Percentiles rank a stretch among this genome's conserved stretches.
Evolutionary conservation across 257 asterid species (phyloP).

Genomic region (Handroanthus guayacan): DNA sequence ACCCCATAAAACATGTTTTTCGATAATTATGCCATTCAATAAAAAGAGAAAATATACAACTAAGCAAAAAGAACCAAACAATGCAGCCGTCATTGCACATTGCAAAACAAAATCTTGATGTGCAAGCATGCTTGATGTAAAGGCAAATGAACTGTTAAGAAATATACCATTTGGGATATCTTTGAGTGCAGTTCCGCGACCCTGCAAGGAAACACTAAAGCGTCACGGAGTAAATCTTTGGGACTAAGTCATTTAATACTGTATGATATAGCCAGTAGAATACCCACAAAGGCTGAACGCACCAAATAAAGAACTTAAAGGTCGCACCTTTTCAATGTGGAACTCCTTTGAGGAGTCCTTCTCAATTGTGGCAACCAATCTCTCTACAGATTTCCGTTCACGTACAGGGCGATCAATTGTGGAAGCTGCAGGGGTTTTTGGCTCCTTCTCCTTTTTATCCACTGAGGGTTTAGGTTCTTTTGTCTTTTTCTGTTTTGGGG

Average conservation of each 20-base stretch:
- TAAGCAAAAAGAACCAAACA: slow-evolving; percentile 21
- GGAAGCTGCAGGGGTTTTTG: slow-evolving; percentile 71
- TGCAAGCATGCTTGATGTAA: slow-evolving; percentile 6
- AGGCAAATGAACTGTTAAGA: background rate
- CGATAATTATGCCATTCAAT: slow-evolving; percentile 1
- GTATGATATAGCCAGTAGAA: background rate
- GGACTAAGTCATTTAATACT: background rate
- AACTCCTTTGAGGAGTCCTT: slow-evolving; percentile 69
- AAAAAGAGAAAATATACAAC: background rate
- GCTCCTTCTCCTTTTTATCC: slow-evolving; percentile 55
- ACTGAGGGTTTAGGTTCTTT: slow-evolving; percentile 44
- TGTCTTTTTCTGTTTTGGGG: slow-evolving; percentile 40
- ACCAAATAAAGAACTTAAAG: slow-evolving; percentile 6
- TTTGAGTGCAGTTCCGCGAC: slow-evolving; percentile 94
- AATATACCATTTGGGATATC: slow-evolving; percentile 92
- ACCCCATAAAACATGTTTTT: background rate
- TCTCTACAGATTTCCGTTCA: slow-evolving; percentile 93
- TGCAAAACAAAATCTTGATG: background rate
- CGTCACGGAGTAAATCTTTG: slow-evolving; percentile 31
- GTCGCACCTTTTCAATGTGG: slow-evolving; percentile 75
- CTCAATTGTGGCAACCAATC: slow-evolving; percentile 85
- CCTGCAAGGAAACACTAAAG: slow-evolving; percentile 58
- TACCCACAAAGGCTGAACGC: background rate
- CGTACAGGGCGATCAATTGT: slow-evolving; percentile 89
- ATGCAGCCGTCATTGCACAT: background rate